phyloP scores from a whole-genome alignment of 805 yeast genomes.

The Candida yuanshanica region DNA sequence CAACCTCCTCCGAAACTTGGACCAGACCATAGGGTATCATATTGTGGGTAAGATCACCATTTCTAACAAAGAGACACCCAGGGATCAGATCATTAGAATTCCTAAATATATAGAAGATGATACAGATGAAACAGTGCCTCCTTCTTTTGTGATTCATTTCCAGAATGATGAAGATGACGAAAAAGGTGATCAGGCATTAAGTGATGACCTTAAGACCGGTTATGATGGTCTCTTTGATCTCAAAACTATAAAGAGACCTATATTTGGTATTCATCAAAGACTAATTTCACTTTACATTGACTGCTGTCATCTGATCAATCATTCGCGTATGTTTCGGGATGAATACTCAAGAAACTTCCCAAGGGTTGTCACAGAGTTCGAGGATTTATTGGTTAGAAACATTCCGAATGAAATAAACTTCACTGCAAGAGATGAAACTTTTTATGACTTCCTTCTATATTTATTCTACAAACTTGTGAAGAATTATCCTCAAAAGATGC shows the following conservation, averaged over 20 bases:
- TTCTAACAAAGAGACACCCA: conserved; percentile 16
- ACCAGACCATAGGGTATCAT: not conserved
- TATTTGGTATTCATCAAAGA: conserved; percentile 15
- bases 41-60: conserved; percentile 12
- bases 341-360: conserved; percentile 43
- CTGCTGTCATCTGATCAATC: conserved; percentile 38
- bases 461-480: conserved; percentile 16
- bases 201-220: not conserved
- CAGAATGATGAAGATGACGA: conserved; percentile 4
- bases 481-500: conserved; percentile 18
- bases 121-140: conserved; percentile 20
- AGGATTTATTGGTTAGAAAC: conserved; percentile 32
- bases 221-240: conserved; percentile 3
- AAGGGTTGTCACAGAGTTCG: conserved; percentile 39
- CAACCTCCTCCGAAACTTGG: conserved; percentile 13
- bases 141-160: conserved; percentile 20
- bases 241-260: not conserved
- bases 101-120: conserved; percentile 17
- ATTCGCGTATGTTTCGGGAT: conserved; percentile 34
- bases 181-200: not conserved
- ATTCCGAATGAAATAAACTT: conserved; percentile 1
- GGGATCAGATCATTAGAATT: conserved; percentile 19
- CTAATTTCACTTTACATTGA: conserved; percentile 33
- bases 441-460: conserved; percentile 14
- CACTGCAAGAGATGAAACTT: conserved; percentile 3